Base-by-base conservation (phyloP, 192 early-diverging fungal species). In the Gigaspora rosea region DNA sequence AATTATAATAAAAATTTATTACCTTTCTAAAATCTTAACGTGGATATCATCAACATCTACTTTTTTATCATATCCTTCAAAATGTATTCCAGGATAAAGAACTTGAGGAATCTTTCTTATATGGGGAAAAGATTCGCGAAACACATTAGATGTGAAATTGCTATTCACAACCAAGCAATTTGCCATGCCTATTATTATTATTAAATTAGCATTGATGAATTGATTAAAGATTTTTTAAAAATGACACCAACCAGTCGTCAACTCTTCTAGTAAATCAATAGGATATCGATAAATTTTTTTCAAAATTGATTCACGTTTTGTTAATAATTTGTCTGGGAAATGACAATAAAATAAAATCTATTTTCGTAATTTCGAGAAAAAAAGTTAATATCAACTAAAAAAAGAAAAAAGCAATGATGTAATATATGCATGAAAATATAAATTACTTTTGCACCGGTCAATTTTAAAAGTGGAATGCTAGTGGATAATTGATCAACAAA, bases 291-390 rank as follows among this genome's bases (percentile, higher is more conserved):
- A 98, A 4, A 94, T 16, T 18, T 78, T 80, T 79, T 92, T 93
- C 13, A 90, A 61, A 13, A 85, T 9, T 4, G 89, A 85, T 36
- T 88, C 86, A 5, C 93, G 87, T 63, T 78, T 79, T 16, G 96
- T 90, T 36, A 93, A 80, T 58, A 96, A 84, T 73, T 95, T 93
- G 79, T 98, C 97, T 0, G 97, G 97, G 77, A 95, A 97, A 73
- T 98, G 97, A 80, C 97, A 96, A 80, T 98, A 98, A 82, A 98
- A 98, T 54, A 98, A 82, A 12, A 97, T 90, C 82, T 93, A 82
- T 41, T 71, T 51, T 41, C 7, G 7, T 3, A 41, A 6, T 41
- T 56, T 56, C 52, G 52, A 18, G 4, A 18, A n/a, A 18, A 56
- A 56, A 56, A 56, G 12, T 56, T 13, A 56, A n/a, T 4, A 56